Evolutionary conservation across 345 rosid species (phyloP), one percentile per base, ranked within the genome.

Genomic region (Erysimum cheiranthoides): DNA sequence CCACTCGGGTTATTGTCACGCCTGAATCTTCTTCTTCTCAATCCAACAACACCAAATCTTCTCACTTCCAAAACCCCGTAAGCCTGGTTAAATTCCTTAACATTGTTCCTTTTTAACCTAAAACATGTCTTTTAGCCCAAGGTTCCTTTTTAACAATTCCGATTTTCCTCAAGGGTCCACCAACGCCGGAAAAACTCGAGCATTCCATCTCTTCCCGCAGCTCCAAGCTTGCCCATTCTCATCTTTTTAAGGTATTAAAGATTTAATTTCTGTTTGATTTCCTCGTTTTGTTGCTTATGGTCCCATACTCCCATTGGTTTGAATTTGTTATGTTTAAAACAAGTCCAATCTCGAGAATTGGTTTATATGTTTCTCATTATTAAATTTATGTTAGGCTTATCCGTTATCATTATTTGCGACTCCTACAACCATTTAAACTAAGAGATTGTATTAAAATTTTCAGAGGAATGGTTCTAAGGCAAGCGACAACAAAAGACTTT

Each of bases 101-200:
- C 10, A 5, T 42, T 70, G 28, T 27, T 62, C 14, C 0, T 27
- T 2, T 32, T 5, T 9, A 46, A 49, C 3, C 30, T 58, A 30
- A 3, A 65, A 40, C 42, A 38, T 13, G 57, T 13, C 16, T 35
- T 34, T 32, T 35, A 16, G 4, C 13, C 46, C 14, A 54, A 43
- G 18, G 5, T 39, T 28, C 65, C 32, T n/a, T 25, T 56, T 25
- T 50, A 71, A 39, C 67, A 49, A n/a, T 10, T 68, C 39, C 21
- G 5, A 68, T 67, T 43, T 12, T 73, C 50, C 14, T n/a, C 11
- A 79, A 95, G 97, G 93, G 93, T 61, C 99, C 93, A 51, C 86
- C 88, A 17, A 95, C 99, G 27, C 94, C 93, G 5, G 93, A 92
- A 77, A 92, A 95, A 51, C 82, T 80, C 18, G 96, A 92, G 75